A percentile compares a stretch with the other conserved stretches of the same genome.
Conservation (phyloP, 768 basidiomycete genomes). For the Mycena indigotica region DNA sequence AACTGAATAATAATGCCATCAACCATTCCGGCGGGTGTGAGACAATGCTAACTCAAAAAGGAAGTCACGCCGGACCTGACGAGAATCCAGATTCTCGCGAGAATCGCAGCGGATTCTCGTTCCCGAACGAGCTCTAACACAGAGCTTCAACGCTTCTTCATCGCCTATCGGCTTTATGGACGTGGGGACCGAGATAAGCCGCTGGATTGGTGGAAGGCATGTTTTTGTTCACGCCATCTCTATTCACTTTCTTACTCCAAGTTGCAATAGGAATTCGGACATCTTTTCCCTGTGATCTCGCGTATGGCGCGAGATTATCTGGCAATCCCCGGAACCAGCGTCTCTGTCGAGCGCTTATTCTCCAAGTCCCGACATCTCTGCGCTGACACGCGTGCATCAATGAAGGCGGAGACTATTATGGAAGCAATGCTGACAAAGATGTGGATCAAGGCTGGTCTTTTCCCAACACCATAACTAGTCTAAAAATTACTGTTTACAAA, state of each 20-base stretch:
- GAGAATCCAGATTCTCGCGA: no score
- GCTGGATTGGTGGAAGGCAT: slow-evolving; percentile 7
- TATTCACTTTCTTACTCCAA: background rate
- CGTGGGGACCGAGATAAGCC: background rate
- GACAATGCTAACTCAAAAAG: no score
- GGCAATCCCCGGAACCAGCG: slow-evolving; percentile 29
- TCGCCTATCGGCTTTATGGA: background rate
- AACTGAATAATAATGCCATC: no score
- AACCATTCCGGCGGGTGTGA: no score
- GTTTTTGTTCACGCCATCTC: background rate
- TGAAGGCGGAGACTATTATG: slow-evolving; percentile 28
- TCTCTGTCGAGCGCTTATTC: no score
- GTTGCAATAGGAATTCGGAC: background rate
- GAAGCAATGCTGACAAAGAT: no score
- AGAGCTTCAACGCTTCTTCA: slow-evolving; percentile 1
- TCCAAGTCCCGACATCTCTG: slow-evolving; percentile 28
- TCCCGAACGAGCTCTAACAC: no score
- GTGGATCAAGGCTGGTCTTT: slow-evolving; percentile 2
- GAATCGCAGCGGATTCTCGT: no score
- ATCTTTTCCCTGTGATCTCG: slow-evolving; percentile 4
- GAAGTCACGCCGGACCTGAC: no score
- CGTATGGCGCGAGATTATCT: slow-evolving; percentile 12
- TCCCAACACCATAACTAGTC: no score
- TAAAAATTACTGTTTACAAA: no score
- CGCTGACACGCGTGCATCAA: slow-evolving; percentile 17